These are phyloP conservation scores for Pontederia crassipes DNA, from an alignment of 176 grass and related monocot species.

Conservation along the genomic window DNA sequence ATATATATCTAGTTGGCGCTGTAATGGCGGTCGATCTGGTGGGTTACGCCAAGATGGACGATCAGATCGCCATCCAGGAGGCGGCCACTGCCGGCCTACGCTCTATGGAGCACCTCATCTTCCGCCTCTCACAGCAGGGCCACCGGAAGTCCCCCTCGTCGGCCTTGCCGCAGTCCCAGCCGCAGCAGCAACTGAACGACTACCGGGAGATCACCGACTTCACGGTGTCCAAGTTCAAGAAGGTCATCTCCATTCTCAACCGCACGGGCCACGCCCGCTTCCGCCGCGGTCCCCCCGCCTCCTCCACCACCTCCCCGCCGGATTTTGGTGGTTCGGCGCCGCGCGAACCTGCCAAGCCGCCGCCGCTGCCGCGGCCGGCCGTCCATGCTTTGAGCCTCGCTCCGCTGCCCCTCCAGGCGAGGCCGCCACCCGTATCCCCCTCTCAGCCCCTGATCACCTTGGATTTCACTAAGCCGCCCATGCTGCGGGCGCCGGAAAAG, in stretches of 20 bases:
- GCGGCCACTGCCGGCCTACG: conserved; percentile 49
- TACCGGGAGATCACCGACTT: conserved; percentile 68
- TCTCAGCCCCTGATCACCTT: conserved; percentile 22
- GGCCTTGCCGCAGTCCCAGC: background rate
- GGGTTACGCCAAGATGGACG: conserved; percentile 42
- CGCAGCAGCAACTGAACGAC: conserved; percentile 22
- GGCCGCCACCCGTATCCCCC: background rate
- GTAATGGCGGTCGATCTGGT: conserved; percentile 38
- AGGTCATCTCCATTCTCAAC: conserved; percentile 81
- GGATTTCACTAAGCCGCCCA: conserved; percentile 31
- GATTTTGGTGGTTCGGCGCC: background rate
- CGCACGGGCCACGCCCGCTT: conserved; percentile 81
- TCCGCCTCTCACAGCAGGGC: conserved; percentile 40
- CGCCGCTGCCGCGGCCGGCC: too few relatives aligned
- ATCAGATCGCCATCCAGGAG: conserved; percentile 72
- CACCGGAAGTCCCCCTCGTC: conserved; percentile 7
- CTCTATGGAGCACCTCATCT: conserved; percentile 63
- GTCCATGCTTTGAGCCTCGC: background rate
- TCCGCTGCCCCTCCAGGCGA: conserved; percentile 7
- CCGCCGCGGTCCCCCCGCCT: conserved; percentile 43
- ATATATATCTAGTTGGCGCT: too few relatives aligned
- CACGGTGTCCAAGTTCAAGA: conserved; percentile 74
- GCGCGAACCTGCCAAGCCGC: background rate
- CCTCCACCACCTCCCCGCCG: background rate
- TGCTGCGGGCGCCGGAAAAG: background rate